Evolutionary conservation across 139 green algal species (phyloP).

Genomic region (Limnomonas spitsbergensis): DNA sequence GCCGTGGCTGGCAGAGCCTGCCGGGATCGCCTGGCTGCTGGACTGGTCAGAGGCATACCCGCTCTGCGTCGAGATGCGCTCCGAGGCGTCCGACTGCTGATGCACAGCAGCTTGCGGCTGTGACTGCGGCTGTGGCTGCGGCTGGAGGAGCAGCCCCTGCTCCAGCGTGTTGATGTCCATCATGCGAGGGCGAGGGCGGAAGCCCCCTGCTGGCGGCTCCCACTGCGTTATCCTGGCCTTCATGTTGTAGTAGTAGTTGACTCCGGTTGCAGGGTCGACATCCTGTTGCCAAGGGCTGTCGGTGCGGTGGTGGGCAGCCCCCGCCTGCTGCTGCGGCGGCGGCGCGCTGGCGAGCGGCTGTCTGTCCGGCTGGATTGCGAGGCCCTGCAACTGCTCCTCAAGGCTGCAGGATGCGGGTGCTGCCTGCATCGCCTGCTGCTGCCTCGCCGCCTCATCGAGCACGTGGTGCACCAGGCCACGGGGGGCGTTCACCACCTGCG

Average conservation of each 20-base stretch:
- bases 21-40: background rate
- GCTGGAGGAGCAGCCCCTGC: background rate
- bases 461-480: background rate
- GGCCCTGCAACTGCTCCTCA: background rate
- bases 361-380: background rate
- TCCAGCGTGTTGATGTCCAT: background rate
- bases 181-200: background rate
- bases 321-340: background rate
- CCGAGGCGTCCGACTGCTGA: background rate
- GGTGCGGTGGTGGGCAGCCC: background rate
- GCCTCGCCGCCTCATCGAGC: background rate
- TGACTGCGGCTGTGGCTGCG: background rate
- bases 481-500: background rate
- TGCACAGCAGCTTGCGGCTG: background rate
- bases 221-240: background rate
- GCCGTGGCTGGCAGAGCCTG: background rate
- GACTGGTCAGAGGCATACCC: too few relatives aligned
- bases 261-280: background rate
- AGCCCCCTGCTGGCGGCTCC: background rate
- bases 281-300: slow-evolving; percentile 9
- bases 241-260: slow-evolving; percentile 6
- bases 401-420: background rate
- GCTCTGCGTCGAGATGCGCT: too few relatives aligned
- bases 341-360: background rate
- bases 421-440: background rate